Evolutionary conservation across 495 filamentous ascomycete species (phyloP).

Genomic region (Lophiostoma macrostomum): DNA sequence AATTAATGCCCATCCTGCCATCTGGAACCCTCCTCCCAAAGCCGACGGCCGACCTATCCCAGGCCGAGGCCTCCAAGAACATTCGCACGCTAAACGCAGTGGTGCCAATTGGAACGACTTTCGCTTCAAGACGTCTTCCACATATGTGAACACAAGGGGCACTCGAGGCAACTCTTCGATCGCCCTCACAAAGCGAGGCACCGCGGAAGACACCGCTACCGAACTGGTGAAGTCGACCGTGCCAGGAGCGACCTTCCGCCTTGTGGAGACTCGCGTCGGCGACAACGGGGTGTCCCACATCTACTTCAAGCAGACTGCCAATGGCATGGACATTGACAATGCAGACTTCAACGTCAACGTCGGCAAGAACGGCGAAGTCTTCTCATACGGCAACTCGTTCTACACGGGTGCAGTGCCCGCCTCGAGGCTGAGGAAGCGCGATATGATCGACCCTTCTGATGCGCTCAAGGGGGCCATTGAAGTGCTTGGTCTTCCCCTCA

Average conservation of each 20-base stretch:
- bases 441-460: slow-evolving; percentile 37
- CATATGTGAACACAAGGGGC: too few relatives aligned
- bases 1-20: too few relatives aligned
- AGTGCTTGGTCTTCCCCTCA: slow-evolving; percentile 42
- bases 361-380: slow-evolving; percentile 42
- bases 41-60: too few relatives aligned
- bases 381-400: slow-evolving; percentile 46
- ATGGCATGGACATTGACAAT: slow-evolving; percentile 54
- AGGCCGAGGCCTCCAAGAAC: too few relatives aligned
- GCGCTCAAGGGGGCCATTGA: slow-evolving; percentile 41
- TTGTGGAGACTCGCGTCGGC: slow-evolving; percentile 45
- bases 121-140: too few relatives aligned
- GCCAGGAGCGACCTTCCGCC: slow-evolving; percentile 40
- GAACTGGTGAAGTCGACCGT: slow-evolving; percentile 33
- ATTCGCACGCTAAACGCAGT: too few relatives aligned
- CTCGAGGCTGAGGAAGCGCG: slow-evolving; percentile 40
- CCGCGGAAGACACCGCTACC: slow-evolving; percentile 22
- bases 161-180: too few relatives aligned
- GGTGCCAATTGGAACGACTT: too few relatives aligned
- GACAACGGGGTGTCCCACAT: slow-evolving; percentile 52
- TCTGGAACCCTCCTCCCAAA: too few relatives aligned
- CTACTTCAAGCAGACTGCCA: slow-evolving; percentile 53
- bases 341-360: slow-evolving; percentile 56
- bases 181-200: slow-evolving; percentile 3
- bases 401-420: slow-evolving; percentile 39